These are phyloP conservation scores for Diaporthe sp. DNA, from an alignment of 2,329 filamentous ascomycete genomes.

Conservation along the genomic window DNA sequence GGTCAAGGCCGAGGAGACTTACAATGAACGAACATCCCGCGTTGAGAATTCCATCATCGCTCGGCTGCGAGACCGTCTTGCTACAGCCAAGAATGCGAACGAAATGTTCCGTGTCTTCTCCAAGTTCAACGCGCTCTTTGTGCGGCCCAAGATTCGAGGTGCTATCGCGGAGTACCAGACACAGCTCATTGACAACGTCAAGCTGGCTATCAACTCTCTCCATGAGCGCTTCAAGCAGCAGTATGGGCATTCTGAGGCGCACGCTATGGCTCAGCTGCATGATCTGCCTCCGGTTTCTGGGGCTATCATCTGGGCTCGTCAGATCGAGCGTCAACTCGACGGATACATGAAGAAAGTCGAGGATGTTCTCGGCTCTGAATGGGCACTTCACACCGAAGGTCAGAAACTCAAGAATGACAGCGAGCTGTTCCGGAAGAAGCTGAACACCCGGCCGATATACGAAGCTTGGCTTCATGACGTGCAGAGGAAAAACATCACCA, in stretches of 20 bases:
- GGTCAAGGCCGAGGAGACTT: conserved; percentile 93
- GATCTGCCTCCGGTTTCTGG: conserved; percentile 96
- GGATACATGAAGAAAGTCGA: conserved; percentile 99
- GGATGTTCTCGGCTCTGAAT: conserved; percentile 93
- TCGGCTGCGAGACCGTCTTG: conserved; percentile 88
- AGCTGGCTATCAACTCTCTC: conserved; percentile 90
- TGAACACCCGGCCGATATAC: conserved; percentile 93
- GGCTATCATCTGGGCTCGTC: conserved; percentile 96
- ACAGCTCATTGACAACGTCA: conserved; percentile 97
- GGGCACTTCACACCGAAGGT: conserved; percentile 93
- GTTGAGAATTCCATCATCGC: conserved; percentile 99
- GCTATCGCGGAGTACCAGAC: conserved; percentile 99
- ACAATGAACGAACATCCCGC: conserved; percentile 96
- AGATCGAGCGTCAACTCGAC: conserved; percentile 95
- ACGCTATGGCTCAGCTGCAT: conserved; percentile 97
- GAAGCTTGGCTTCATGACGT: conserved; percentile 96
- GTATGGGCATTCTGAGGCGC: conserved; percentile 97
- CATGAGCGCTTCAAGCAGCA: conserved; percentile 99
- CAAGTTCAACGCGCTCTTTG: conserved; percentile 98
- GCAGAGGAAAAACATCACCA: conserved; percentile 86
- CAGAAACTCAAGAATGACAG: conserved; percentile 94
- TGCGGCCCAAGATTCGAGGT: conserved; percentile 97
- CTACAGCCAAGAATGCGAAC: conserved; percentile 95
- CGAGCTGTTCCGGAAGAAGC: conserved; percentile 93
- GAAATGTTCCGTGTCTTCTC: conserved; percentile 99